Percentiles rank a stretch among this genome's conserved stretches.
Evolutionary conservation across 257 asterid genomes (phyloP).

Genomic region (Lycium barbarum): DNA sequence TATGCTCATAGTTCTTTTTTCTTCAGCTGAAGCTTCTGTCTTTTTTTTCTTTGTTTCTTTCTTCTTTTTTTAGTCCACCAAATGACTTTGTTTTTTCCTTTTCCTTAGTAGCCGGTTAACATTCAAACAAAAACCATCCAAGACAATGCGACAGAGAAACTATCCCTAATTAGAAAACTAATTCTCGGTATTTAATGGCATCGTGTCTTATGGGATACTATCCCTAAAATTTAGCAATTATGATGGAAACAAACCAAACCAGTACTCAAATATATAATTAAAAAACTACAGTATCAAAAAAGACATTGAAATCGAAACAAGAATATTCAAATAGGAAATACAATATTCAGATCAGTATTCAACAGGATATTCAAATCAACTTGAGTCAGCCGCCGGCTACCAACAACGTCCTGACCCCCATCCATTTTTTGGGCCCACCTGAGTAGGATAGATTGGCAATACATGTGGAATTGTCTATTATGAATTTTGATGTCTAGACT

Average conservation of each 20-base stretch:
- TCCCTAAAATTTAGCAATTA: neutral
- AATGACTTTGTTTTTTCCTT: neutral
- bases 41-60: neutral
- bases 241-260: neutral
- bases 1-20: neutral
- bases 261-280: neutral
- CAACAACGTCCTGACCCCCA: neutral
- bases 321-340: slow-evolving; percentile 15
- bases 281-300: neutral
- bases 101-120: neutral
- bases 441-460: neutral
- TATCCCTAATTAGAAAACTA: neutral
- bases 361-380: slow-evolving; percentile 6
- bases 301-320: slow-evolving; percentile 3
- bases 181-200: neutral
- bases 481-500: slow-evolving; percentile 2
- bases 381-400: neutral
- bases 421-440: neutral
- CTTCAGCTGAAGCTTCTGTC: neutral
- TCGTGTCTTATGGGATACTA: neutral
- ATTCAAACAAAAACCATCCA: neutral
- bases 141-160: neutral
- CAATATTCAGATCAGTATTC: neutral
- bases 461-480: neutral
- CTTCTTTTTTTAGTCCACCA: neutral